Percentiles rank a stretch among this genome's conserved stretches.
Conservation (phyloP, 305 asterid genomes). For the Ajuga reptans region DNA sequence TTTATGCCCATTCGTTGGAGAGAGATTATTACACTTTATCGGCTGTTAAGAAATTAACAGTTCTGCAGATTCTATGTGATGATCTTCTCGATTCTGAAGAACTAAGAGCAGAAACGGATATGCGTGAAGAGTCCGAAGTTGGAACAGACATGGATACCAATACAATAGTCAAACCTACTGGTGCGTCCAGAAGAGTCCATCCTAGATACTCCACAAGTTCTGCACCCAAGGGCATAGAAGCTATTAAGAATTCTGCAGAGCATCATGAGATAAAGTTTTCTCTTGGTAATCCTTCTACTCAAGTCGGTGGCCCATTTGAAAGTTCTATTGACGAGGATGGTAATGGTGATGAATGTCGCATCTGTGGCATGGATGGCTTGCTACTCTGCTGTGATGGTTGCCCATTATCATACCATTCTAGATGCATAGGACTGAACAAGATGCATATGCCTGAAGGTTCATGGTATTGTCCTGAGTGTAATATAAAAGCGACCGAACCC, state of each 20-base stretch:
- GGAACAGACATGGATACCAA: slow-evolving; percentile 67
- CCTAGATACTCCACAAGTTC: slow-evolving; percentile 57
- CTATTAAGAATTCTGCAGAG: slow-evolving; percentile 34
- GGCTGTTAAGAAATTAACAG: slow-evolving; percentile 59
- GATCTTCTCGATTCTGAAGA: slow-evolving; percentile 72
- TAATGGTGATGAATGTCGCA: slow-evolving; percentile 93
- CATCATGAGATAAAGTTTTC: slow-evolving; percentile 31
- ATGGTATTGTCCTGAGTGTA: slow-evolving; percentile 98
- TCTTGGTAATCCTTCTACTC: slow-evolving; percentile 27
- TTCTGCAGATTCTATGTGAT: slow-evolving; percentile 88
- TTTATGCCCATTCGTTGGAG: slow-evolving; percentile 59
- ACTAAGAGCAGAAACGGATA: slow-evolving; percentile 72
- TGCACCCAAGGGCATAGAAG: slow-evolving; percentile 50
- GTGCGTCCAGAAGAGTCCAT: slow-evolving; percentile 61
- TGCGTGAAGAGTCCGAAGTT: slow-evolving; percentile 75
- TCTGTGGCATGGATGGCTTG: slow-evolving; percentile 97
- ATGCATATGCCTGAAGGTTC: slow-evolving; percentile 76
- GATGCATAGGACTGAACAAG: slow-evolving; percentile 87
- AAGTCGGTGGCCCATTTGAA: slow-evolving; percentile 34
- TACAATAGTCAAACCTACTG: slow-evolving; percentile 31
- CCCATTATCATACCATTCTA: slow-evolving; percentile 86
- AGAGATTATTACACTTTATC: slow-evolving; percentile 76
- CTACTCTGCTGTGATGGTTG: slow-evolving; percentile 98
- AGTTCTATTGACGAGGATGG: slow-evolving; percentile 56
- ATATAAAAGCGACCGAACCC: slow-evolving; percentile 57